Conservation (phyloP, 805 yeast species). For the Candida sakaeoensis region DNA sequence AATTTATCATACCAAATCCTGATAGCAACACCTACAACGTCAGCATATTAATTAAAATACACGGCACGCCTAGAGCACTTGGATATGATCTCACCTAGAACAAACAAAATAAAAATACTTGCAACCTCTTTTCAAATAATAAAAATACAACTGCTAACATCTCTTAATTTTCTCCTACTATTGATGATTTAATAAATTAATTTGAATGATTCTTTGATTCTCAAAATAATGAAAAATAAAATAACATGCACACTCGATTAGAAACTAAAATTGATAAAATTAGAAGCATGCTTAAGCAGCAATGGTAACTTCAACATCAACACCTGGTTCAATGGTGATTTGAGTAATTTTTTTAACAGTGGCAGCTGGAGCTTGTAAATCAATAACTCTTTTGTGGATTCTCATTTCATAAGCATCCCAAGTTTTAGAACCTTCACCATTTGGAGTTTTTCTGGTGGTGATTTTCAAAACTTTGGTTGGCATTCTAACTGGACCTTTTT, state of each 20-base stretch:
- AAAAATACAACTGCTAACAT: slow-evolving; percentile 3
- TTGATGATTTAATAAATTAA: slow-evolving; percentile 1
- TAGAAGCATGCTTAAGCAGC: slow-evolving; percentile 57
- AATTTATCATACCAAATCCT: slow-evolving; percentile 32
- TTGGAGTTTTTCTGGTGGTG: slow-evolving; percentile 99
- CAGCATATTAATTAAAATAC: slow-evolving; percentile 40
- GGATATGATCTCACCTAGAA: slow-evolving; percentile 28
- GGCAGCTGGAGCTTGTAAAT: slow-evolving; percentile 94
- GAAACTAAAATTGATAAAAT: background rate
- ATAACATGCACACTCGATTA: background rate
- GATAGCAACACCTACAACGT: slow-evolving; percentile 63
- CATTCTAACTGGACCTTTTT: slow-evolving; percentile 99
- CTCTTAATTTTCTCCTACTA: slow-evolving; percentile 4
- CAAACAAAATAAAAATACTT: too few species aligned
- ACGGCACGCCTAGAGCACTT: slow-evolving; percentile 63
- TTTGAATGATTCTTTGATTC: background rate
- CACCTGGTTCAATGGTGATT: slow-evolving; percentile 99
- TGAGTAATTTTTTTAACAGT: slow-evolving; percentile 94
- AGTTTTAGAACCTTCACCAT: slow-evolving; percentile 99
- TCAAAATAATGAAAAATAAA: slow-evolving; percentile 1
- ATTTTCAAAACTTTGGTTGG: slow-evolving; percentile 98
- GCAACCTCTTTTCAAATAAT: background rate
- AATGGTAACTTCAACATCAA: slow-evolving; percentile 91
- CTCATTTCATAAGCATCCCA: slow-evolving; percentile 99
- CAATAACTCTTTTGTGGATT: slow-evolving; percentile 99